Conservation (phyloP, 2,329 filamentous ascomycete species). For the Incumbomyces lentus region DNA sequence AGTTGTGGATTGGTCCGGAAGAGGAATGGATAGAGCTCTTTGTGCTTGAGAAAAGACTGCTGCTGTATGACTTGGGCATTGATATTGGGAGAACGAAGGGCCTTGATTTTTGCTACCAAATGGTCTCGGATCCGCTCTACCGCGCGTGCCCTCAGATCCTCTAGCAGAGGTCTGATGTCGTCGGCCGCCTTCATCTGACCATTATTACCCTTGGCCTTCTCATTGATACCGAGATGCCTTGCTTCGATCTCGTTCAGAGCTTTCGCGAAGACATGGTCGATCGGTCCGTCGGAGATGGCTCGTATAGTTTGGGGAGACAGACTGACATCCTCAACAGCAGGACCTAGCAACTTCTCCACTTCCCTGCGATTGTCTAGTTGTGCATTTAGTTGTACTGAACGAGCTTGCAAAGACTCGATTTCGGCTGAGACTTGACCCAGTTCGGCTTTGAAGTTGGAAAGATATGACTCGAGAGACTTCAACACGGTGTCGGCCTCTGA, state of each 20-base stretch:
- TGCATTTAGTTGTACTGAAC: conserved; percentile 72
- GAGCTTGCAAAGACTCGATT: conserved; percentile 83
- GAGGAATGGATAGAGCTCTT: conserved; percentile 77
- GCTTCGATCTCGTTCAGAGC: conserved; percentile 75
- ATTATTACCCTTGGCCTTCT: conserved; percentile 47
- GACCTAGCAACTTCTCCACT: conserved; percentile 77
- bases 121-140: conserved; percentile 90
- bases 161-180: conserved; percentile 74
- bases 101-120: conserved; percentile 87
- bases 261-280: conserved; percentile 83
- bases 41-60: conserved; percentile 78
- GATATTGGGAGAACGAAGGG: conserved; percentile 84
- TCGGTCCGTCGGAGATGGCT: conserved; percentile 75
- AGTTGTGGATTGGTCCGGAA: conserved; percentile 71
- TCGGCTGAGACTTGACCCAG: conserved; percentile 85
- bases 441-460: conserved; percentile 88
- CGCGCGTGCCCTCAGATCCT: conserved; percentile 69
- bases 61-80: conserved; percentile 97
- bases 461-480: conserved; percentile 82
- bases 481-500: conserved; percentile 80
- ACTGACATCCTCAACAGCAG: conserved; percentile 83
- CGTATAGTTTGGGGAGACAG: conserved; percentile 74
- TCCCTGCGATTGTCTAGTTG: conserved; percentile 80
- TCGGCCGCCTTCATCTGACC: conserved; percentile 63
- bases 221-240: conserved; percentile 61